Evolutionary conservation across 2,329 filamentous ascomycete species (phyloP).

Genomic region (Colletotrichum sp.): DNA sequence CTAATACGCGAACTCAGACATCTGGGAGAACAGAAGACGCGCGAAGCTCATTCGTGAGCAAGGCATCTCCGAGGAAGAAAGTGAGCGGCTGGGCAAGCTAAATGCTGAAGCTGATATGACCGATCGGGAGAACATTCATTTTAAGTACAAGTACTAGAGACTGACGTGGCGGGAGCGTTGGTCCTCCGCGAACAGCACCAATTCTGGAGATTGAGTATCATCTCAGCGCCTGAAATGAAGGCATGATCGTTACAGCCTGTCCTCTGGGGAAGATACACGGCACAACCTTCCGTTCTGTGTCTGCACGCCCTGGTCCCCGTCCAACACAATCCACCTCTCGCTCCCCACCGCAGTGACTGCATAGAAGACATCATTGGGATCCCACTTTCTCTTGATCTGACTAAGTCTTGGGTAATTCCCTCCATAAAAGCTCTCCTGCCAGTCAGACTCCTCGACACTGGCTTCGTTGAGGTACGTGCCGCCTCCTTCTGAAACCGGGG

Average conservation of each 20-base stretch:
- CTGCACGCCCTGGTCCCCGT: neutral
- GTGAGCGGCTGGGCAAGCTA: conserved; percentile 26
- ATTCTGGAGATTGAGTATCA: neutral
- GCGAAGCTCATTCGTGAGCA: neutral
- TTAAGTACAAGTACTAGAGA: conserved; percentile 23
- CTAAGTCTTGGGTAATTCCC: conserved; percentile 28
- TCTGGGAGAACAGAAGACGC: neutral
- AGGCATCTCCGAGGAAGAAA: conserved; percentile 23
- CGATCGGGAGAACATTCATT: conserved; percentile 28
- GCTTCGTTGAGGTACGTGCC: conserved; percentile 35
- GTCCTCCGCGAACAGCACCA: neutral
- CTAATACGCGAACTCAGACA: neutral
- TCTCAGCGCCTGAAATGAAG: neutral
- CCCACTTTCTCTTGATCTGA: conserved; percentile 31
- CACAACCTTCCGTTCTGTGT: neutral
- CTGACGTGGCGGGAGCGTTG: neutral
- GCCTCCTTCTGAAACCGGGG: neutral
- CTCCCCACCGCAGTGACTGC: conserved; percentile 29
- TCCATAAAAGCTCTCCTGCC: conserved; percentile 32
- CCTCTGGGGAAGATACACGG: neutral
- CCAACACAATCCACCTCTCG: conserved; percentile 24
- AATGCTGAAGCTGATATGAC: conserved; percentile 31
- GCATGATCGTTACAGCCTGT: neutral
- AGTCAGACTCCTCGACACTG: conserved; percentile 32
- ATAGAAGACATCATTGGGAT: conserved; percentile 32